Evolutionary conservation across 441 rosid genomes (phyloP), one percentile per base, ranked within the genome.

Genomic region (Bruguiera hainesii): DNA sequence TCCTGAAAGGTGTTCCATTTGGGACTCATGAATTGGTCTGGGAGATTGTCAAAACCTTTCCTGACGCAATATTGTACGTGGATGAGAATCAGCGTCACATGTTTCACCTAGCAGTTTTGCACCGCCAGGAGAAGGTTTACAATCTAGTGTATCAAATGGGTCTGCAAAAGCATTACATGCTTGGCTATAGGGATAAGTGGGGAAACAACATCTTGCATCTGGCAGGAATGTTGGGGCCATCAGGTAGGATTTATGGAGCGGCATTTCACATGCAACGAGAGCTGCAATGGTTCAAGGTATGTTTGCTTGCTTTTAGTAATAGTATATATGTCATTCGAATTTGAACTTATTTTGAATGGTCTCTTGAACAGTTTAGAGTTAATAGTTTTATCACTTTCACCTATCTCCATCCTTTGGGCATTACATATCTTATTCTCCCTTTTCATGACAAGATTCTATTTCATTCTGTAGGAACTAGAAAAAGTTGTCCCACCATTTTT

Each of bases 231-330:
- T 20, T 63, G 21, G 42, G 18, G 49, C 55, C 42, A 26, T 19
- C 61, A 26, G 28, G n/a, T 16, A 33, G 46, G 52, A 61, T 69
- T 9, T 28, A 56, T 6, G 67, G 67, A 5, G 67, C 67, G 6
- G 67, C 72, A 29, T 19, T 68, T n/a, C 65, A 68, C 18, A 59
- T 67, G 71, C 71, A 58, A 30, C 62, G 56, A 6, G 64, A 59
- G n/a, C 21, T 67, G 64, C 71, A 60, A 51, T 69, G 72, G 72
- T 61, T 69, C n/a, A 26, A 68, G 58, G 71, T 67, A 1, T 37
- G 10, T 37, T 37, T 37, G 13, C 39, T 8, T 35, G 39, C 39
- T 9, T 35, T 35, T 7, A 35, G 11, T 35, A 7, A 35, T 35
- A 35, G 11, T 35, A 35, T 7, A 35, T 7, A 35, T 7, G 13